Conservation (phyloP, 179 eudicot genomes). For the Heliamphora pulchella region DNA sequence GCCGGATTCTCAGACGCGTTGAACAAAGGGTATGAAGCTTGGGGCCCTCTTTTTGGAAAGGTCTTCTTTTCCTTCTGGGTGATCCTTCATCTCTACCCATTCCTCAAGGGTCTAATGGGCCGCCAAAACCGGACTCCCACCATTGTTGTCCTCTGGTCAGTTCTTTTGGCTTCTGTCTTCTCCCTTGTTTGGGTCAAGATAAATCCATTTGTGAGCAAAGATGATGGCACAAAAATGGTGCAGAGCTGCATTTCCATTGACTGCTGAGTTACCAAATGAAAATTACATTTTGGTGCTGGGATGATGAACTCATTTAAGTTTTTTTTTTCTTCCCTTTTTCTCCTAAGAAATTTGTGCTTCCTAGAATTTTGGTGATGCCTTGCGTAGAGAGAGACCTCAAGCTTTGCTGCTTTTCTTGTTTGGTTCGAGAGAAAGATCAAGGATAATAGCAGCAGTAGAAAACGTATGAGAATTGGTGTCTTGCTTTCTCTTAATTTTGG, state of each 20-base stretch:
- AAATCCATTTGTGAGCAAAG: slow-evolving; percentile 60
- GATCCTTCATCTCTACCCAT: slow-evolving; percentile 72
- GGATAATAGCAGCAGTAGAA: background rate
- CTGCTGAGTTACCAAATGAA: slow-evolving; percentile 34
- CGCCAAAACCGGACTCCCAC: slow-evolving; percentile 70
- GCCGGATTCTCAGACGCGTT: slow-evolving; percentile 66
- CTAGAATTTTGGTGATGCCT: too few relatives aligned
- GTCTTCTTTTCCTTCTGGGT: slow-evolving; percentile 77
- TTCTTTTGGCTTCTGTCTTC: slow-evolving; percentile 69
- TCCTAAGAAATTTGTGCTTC: background rate
- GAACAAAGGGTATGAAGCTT: slow-evolving; percentile 71
- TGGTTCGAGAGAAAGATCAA: slow-evolving; percentile 1
- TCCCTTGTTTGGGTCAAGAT: slow-evolving; percentile 84
- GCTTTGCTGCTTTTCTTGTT: slow-evolving; percentile 9
- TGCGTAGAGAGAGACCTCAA: background rate
- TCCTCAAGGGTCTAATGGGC: slow-evolving; percentile 84
- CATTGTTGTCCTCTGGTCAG: slow-evolving; percentile 66
- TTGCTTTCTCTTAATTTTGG: background rate
- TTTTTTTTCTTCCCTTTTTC: background rate
- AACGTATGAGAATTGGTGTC: background rate
- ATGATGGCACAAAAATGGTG: slow-evolving; percentile 30
- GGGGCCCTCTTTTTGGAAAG: slow-evolving; percentile 81
- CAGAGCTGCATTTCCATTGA: slow-evolving; percentile 74
- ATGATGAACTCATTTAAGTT: background rate
- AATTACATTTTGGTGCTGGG: background rate